phyloP scores from a whole-genome alignment of 345 rosid species.

The Eucalyptus regnans region DNA sequence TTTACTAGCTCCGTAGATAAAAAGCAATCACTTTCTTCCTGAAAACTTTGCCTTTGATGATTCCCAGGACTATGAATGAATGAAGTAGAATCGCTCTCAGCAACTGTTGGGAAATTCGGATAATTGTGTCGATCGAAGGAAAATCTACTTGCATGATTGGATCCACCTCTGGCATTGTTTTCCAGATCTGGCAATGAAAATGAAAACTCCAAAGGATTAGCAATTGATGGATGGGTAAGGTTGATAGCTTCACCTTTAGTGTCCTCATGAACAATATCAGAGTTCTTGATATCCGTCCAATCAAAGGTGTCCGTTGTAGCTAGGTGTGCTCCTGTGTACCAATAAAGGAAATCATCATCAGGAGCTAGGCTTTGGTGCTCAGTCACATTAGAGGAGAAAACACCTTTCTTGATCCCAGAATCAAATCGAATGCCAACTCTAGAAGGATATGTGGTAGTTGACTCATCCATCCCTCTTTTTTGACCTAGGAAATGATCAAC shows the following conservation, averaged over 20 bases:
- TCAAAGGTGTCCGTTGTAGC: conserved; percentile 4
- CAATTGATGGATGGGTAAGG: conserved; percentile 14
- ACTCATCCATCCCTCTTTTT: conserved; percentile 16
- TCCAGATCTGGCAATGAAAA: conserved; percentile 25
- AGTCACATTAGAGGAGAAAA: not conserved
- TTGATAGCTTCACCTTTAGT: conserved; percentile 49
- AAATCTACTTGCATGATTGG: conserved; percentile 38
- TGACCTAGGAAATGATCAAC: conserved; percentile 8
- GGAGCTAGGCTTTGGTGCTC: conserved; percentile 10
- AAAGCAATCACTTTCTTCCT: conserved; percentile 1
- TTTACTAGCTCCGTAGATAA: conserved; percentile 2
- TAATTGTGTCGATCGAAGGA: conserved; percentile 24
- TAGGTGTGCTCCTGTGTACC: conserved; percentile 15
- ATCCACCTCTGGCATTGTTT: conserved; percentile 25
- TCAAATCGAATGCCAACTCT: not conserved
- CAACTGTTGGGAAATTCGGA: conserved; percentile 29
- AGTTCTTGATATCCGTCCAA: conserved; percentile 10
- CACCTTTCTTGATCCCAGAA: conserved; percentile 4
- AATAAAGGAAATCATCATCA: conserved; percentile 10
- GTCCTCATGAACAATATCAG: conserved; percentile 21
- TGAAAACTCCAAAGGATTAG: conserved; percentile 13
- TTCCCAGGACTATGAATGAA: conserved; percentile 12
- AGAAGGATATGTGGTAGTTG: conserved; percentile 7
- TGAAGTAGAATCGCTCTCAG: conserved; percentile 31
- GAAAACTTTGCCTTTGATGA: conserved; percentile 10